phyloP scores from a whole-genome alignment of 2,329 filamentous ascomycete species.

The Fusarium guadeloupense region DNA sequence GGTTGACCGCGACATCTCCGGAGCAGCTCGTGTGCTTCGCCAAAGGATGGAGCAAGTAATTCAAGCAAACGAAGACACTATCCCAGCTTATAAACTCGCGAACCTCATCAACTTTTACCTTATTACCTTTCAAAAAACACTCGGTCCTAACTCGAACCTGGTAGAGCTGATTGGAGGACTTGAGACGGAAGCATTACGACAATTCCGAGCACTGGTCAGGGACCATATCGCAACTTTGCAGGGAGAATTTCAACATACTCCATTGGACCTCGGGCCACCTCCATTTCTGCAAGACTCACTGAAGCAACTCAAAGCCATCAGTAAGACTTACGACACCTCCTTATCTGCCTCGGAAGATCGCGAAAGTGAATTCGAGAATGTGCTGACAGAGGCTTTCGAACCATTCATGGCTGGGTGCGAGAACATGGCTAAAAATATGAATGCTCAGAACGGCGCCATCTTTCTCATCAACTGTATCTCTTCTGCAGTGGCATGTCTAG shows the following conservation, averaged over 20 bases:
- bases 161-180: conserved; percentile 74
- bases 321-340: conserved; percentile 88
- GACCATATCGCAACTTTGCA: conserved; percentile 82
- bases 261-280: conserved; percentile 79
- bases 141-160: conserved; percentile 74
- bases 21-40: conserved; percentile 83
- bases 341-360: conserved; percentile 67
- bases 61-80: conserved; percentile 89
- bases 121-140: conserved; percentile 81
- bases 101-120: conserved; percentile 92
- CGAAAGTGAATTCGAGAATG: conserved; percentile 76
- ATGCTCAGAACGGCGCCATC: conserved; percentile 68
- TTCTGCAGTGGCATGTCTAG: conserved; percentile 64
- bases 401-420: conserved; percentile 84
- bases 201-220: conserved; percentile 83
- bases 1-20: conserved; percentile 84
- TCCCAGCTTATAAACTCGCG: conserved; percentile 87
- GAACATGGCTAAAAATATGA: conserved; percentile 70
- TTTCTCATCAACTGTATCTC: conserved; percentile 79
- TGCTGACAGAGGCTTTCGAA: conserved; percentile 82
- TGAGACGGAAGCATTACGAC: conserved; percentile 79
- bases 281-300: conserved; percentile 84
- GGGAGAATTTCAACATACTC: conserved; percentile 73
- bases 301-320: conserved; percentile 78
- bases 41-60: conserved; percentile 92